phyloP scores from a whole-genome alignment of 768 basidiomycete genomes.

The Auricularia sp. region DNA sequence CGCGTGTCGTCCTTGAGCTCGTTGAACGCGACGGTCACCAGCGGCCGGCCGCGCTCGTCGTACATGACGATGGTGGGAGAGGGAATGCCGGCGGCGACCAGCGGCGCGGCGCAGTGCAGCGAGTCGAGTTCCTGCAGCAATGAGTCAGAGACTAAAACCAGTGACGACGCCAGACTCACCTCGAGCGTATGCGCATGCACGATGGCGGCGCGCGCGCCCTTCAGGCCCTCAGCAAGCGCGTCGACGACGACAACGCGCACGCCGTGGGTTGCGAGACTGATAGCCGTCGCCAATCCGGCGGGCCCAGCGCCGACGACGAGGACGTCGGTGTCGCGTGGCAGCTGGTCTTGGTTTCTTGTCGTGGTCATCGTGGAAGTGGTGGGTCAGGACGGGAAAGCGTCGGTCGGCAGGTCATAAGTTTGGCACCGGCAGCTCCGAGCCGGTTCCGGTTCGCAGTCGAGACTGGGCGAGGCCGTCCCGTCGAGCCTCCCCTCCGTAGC shows the following conservation, averaged over 20 bases:
- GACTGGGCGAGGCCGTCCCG: no score
- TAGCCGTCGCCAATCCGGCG: slow-evolving; percentile 34
- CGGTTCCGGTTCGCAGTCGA: no score
- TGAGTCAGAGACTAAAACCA: slow-evolving; percentile 18
- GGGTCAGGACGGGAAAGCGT: no score
- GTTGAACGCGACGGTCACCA: slow-evolving; percentile 23
- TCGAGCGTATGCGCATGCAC: slow-evolving; percentile 46
- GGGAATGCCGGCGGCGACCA: slow-evolving; percentile 26
- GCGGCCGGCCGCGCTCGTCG: slow-evolving; percentile 9
- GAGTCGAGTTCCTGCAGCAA: slow-evolving; percentile 33
- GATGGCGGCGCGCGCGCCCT: slow-evolving; percentile 34
- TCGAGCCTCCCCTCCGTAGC: no score
- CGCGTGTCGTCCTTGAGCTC: slow-evolving; percentile 31
- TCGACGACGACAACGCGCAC: slow-evolving; percentile 38
- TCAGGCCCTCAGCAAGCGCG: slow-evolving; percentile 20
- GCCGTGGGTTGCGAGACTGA: slow-evolving; percentile 35
- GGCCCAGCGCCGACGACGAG: slow-evolving; percentile 45
- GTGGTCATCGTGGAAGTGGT: neutral
- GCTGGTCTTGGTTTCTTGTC: neutral
- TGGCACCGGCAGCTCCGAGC: no score
- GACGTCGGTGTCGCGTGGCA: slow-evolving; percentile 29
- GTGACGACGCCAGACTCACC: slow-evolving; percentile 17
- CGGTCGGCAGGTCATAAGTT: no score
- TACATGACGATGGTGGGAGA: neutral
- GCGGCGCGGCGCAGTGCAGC: slow-evolving; percentile 30